Percentiles rank a stretch among this genome's conserved stretches.
Conservation (phyloP, 2,329 filamentous ascomycete genomes). For the Phoma sp. region DNA sequence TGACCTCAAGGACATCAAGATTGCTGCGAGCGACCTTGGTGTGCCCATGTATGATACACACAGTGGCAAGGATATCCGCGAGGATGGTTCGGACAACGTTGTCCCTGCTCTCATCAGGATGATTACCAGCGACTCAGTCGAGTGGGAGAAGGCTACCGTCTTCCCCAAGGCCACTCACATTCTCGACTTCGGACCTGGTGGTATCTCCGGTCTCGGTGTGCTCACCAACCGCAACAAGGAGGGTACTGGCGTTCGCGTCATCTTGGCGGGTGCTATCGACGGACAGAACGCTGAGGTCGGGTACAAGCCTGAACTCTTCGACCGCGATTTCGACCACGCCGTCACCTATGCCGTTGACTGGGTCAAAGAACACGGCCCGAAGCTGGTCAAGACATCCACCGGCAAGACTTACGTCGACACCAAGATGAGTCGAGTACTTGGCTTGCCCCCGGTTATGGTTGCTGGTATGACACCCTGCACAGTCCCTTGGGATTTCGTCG, state of each 20-base stretch:
- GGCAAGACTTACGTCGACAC: slow-evolving; percentile 95
- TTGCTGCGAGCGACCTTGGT: slow-evolving; percentile 74
- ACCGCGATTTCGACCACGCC: slow-evolving; percentile 92
- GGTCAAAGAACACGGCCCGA: slow-evolving; percentile 97
- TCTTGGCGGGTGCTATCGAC: slow-evolving; percentile 91
- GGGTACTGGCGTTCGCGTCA: slow-evolving; percentile 94
- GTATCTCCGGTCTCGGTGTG: slow-evolving; percentile 93
- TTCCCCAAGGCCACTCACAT: slow-evolving; percentile 94
- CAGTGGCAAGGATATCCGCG: slow-evolving; percentile 82
- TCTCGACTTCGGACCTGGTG: slow-evolving; percentile 94
- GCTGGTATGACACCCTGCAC: slow-evolving; percentile 60
- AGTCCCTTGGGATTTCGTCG: slow-evolving; percentile 59
- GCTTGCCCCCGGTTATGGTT: slow-evolving; percentile 57
- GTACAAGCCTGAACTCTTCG: slow-evolving; percentile 97
- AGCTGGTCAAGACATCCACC: slow-evolving; percentile 84
- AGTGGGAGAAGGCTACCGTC: slow-evolving; percentile 94
- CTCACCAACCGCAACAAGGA: slow-evolving; percentile 99
- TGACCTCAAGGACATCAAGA: slow-evolving; percentile 83
- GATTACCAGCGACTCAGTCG: slow-evolving; percentile 91
- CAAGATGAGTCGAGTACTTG: slow-evolving; percentile 65
- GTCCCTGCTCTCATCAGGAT: slow-evolving; percentile 87
- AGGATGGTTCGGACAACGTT: slow-evolving; percentile 73
- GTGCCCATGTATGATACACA: slow-evolving; percentile 85
- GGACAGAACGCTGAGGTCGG: slow-evolving; percentile 90
- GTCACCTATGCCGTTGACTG: slow-evolving; percentile 96